Base-by-base conservation (phyloP, 2,329 filamentous ascomycete genomes). In the Aspergillus chevalieri region DNA sequence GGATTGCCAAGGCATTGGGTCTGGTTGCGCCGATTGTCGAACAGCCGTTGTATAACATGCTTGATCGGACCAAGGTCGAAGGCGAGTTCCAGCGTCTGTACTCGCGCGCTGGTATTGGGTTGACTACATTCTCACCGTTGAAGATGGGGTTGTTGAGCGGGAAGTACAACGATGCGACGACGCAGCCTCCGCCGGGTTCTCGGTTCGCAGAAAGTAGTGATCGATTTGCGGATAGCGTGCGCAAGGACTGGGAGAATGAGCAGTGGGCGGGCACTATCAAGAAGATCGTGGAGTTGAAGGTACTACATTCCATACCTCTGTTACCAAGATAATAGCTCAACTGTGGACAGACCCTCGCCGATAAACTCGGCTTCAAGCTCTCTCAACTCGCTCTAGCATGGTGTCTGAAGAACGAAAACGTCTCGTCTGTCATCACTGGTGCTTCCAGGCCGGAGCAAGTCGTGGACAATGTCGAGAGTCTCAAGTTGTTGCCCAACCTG, bases 31-130 rank as follows among this genome's bases (percentile, higher is more conserved):
- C 65, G 2, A 57, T 65, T 12, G 63, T 63, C 39, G 63, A 87
- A 67, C 84, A 87, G 68, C 83, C 83, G 1, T 70, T 78, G 43
- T 86, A 87, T 70, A 86, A 84, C 70, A 78, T 85, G 73, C 72
- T 86, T 7, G 71, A 73, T 26, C 77, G 83, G 4, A 69, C 79
- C 49, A 81, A 79, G 63, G 81, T 86, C 14, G 84, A 87, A 67
- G 69, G 69, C 36, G 80, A 87, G 59, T 86, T 75, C 61, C 71
- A 74, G 38, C 75, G 80, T 46, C 70, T 87, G 30, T 86, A 84
- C 67, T 72, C 78, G 44, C 76, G 84, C 51, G 73, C 75, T 47
- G 80, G 82, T 4, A 72, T 83, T 3, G 83, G 83, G 1, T 69
- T 86, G 43, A 86, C 84, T 21, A 78, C 80, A 47, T 86, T 81